Conservation (phyloP, 148 eudicot genomes). For the Mesembryanthemum crystallinum region DNA sequence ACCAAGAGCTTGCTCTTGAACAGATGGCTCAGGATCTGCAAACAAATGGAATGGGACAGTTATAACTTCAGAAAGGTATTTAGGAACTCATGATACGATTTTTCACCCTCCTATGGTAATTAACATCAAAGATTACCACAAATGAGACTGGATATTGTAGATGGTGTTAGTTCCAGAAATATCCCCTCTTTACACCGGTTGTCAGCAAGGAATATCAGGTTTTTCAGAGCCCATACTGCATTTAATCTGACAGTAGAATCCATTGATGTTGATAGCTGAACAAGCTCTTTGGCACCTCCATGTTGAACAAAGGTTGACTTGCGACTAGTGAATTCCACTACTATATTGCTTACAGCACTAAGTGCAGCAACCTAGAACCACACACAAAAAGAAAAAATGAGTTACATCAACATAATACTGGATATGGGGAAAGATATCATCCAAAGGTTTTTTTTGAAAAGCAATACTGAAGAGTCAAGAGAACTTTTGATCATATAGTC, state of each 20-base stretch:
- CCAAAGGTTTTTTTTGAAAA: constrained; percentile 3
- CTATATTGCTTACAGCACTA: constrained; percentile 72
- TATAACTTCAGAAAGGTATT: constrained; percentile 5
- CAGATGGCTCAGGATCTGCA: constrained; percentile 79
- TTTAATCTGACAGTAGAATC: constrained; percentile 70
- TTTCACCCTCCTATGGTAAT: background rate
- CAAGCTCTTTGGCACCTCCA: constrained; percentile 83
- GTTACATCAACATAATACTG: background rate
- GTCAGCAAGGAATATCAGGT: constrained; percentile 68
- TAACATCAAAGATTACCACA: constrained; percentile 46
- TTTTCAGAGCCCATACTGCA: constrained; percentile 79
- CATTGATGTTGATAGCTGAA: constrained; percentile 84
- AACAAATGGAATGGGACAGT: background rate
- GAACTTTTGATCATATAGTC: background rate
- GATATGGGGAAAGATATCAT: background rate
- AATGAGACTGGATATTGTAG: constrained; percentile 69
- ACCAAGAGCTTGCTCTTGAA: constrained; percentile 92
- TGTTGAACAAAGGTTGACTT: constrained; percentile 61
- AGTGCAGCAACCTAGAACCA: constrained; percentile 79
- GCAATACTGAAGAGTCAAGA: background rate
- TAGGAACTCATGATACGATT: background rate
- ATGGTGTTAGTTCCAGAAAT: constrained; percentile 58
- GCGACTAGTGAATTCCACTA: constrained; percentile 65
- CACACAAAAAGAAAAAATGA: background rate
- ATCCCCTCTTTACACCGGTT: constrained; percentile 60